Base-by-base conservation (phyloP, 1,284 basidiomycete genomes). In the Leccinum proximum region DNA sequence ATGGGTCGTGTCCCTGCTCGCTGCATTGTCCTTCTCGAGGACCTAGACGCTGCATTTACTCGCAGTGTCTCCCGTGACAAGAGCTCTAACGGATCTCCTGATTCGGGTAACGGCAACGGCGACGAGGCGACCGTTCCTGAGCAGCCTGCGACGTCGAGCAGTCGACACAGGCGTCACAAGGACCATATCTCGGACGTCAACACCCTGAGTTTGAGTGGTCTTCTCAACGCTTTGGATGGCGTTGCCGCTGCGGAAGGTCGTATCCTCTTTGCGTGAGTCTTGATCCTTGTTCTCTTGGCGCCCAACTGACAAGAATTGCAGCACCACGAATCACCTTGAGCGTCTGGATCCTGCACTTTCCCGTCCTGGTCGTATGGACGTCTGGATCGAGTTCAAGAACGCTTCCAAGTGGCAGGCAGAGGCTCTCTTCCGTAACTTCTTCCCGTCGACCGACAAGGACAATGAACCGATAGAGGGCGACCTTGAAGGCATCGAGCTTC, bases 351-450 rank as follows among this genome's bases (percentile, higher is more conserved):
- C 91, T 5, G 93, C 93, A 0, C 82, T 95, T 7, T 89, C 89
- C 8, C 86, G 91, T 64, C 89, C 91, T n/a, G 93, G 93, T 16
- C 91, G 93, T 35, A 93, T 94, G 87, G 93, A 94, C 70, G 90
- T 95, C 4, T 93, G 91, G 91, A 83, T 94, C 61, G 91, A 94
- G 75, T 95, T 94, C 81, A 89, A 86, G 79, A 89, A 92, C 66
- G 89, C 93, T 38, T 89, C 87, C 67, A 87, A 85, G 69, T 90
- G 87, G 85, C 92, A 94, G 71, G 90, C 90, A 2, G 89, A 92
- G 74, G 84, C 86, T 35, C 81, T 94, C 38, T 94, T 93, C 84
- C 83, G 88, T 65, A 92, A 93, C 76, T 94, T 94, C 79, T 94
- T 93, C 87, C 91, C 90, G 0, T 87, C 84, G 40, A 80, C 81